Base-by-base conservation (phyloP, 2,329 filamentous ascomycete species). In the Trichoderma breve region DNA sequence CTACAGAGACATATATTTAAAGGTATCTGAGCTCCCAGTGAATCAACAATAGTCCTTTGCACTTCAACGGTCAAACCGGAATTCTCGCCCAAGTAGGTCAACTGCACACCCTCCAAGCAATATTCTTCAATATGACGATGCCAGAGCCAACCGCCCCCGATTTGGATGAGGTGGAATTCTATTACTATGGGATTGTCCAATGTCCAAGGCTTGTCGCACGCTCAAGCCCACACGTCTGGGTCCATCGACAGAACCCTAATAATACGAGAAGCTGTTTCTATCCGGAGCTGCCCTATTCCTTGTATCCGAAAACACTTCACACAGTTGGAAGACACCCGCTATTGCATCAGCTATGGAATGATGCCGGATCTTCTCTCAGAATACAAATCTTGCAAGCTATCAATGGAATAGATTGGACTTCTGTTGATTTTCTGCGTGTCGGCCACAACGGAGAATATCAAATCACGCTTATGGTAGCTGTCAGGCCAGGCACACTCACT, bases 401-500 rank as follows among this genome's bases (percentile, higher is more conserved):
- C n/a, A 51, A 3, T 1, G 47, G 2, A 8, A 39, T 24, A 12
- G 30, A 53, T 15, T 55, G 28, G 43, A 36, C 63, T 14, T 47
- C 63, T 7, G n/a, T 66, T 15, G 63, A 66, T 21, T 34, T 66
- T 26, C 12, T 66, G n/a, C 43, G 63, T 32, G n/a, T 66, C 15
- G 9, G 28, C 12, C 30, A 34, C 14, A 66, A 66, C 21, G 28
- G 15, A 15, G 28, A 66, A 55, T 66, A n/a, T 21, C 39, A 53
- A 4, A 55, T 9, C 3, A 26, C 26, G 4, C 43, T 65, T 24
- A n/a, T 55, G 24, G 5, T 55, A 53, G 34, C 63, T 9, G 43
- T 66, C 28, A 55, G 21, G n/a, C 28, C 63, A 12, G 26, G 34
- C 28, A 53, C 63, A 7, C 63, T 66, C 14, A 24, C 28, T 34